These are phyloP conservation scores for Ganoderma lucidum DNA, from an alignment of 1,284 basidiomycete genomes.

Conservation along the genomic window DNA sequence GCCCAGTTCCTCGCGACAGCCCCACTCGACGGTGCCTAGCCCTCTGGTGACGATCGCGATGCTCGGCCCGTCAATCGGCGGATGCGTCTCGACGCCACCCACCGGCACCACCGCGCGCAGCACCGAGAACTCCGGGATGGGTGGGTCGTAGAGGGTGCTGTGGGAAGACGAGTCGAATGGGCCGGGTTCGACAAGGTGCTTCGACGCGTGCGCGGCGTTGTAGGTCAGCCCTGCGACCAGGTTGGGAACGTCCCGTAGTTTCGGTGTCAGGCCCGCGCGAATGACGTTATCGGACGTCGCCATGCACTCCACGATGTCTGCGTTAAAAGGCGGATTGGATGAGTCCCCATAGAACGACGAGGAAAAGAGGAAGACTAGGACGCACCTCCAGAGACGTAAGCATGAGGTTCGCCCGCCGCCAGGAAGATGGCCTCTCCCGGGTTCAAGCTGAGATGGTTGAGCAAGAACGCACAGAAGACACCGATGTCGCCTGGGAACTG, in stretches of 20 bases:
- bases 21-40: constrained; percentile 61
- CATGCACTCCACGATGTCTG: constrained; percentile 98
- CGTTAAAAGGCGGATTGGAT: background rate
- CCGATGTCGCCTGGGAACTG: constrained; percentile 97
- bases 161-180: constrained; percentile 50
- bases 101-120: constrained; percentile 65
- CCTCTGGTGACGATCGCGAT: constrained; percentile 84
- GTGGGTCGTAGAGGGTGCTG: constrained; percentile 88
- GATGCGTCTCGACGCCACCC: constrained; percentile 61
- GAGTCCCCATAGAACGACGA: constrained; percentile 1
- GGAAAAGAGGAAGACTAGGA: background rate
- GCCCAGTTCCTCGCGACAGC: constrained; percentile 48
- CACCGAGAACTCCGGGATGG: constrained; percentile 94
- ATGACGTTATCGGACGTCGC: constrained; percentile 99
- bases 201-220: constrained; percentile 68
- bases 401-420: constrained; percentile 96
- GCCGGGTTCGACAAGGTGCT: constrained; percentile 74
- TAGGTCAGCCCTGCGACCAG: constrained; percentile 93
- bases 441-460: constrained; percentile 86
- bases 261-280: constrained; percentile 97
- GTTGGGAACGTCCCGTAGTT: constrained; percentile 92
- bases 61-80: constrained; percentile 82
- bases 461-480: constrained; percentile 89
- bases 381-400: constrained; percentile 91
- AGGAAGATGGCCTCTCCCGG: constrained; percentile 95